Conservation (phyloP, 2,329 filamentous ascomycete species). For the Fusarium penzigii region DNA sequence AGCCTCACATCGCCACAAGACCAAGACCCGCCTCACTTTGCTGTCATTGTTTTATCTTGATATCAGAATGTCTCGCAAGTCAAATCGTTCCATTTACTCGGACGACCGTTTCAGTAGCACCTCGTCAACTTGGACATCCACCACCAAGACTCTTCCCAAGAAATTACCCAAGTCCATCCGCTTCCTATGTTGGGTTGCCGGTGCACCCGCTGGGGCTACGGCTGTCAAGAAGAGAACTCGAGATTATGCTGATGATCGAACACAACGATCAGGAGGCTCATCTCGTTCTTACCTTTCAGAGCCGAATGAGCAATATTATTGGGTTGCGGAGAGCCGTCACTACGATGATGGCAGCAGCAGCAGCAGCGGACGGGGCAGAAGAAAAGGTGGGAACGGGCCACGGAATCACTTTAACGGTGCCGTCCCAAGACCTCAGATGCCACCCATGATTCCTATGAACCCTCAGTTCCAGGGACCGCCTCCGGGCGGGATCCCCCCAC, state of each 20-base stretch:
- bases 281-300: conserved; percentile 22
- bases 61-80: conserved; percentile 13
- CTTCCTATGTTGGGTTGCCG: conserved; percentile 32
- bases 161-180: conserved; percentile 23
- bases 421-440: conserved; percentile 19
- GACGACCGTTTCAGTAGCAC: conserved; percentile 22
- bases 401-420: conserved; percentile 29
- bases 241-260: conserved; percentile 26
- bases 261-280: conserved; percentile 21
- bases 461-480: conserved; percentile 15
- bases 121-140: conserved; percentile 28
- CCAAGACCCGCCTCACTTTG: conserved; percentile 16
- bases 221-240: conserved; percentile 30
- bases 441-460: conserved; percentile 18
- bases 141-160: conserved; percentile 27
- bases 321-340: conserved; percentile 20
- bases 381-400: conserved; percentile 8
- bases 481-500: conserved; percentile 12
- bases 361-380: conserved; percentile 21
- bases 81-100: conserved; percentile 23
- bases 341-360: conserved; percentile 22
- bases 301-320: conserved; percentile 27
- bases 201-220: conserved; percentile 25
- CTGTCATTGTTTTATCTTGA: background rate
- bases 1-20: conserved; percentile 4